phyloP scores from a whole-genome alignment of 2,329 filamentous ascomycete species.

The Bisporella sp. region DNA sequence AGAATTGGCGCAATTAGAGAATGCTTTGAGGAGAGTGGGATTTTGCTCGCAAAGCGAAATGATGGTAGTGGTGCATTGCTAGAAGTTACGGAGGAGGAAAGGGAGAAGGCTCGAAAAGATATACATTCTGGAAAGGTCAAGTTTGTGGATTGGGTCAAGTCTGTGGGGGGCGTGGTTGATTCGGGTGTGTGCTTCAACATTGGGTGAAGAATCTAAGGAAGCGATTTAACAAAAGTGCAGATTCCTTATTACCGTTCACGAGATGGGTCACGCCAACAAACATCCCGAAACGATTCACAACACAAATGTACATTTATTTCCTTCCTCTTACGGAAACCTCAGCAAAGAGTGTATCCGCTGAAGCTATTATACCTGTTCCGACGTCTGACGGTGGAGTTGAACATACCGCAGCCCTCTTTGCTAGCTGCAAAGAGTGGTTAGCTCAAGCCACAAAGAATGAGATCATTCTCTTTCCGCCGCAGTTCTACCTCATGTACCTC shows the following conservation, averaged over 20 bases:
- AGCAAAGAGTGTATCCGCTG: slow-evolving; percentile 11
- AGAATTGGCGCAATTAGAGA: slow-evolving; percentile 81
- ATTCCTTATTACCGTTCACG: slow-evolving; percentile 72
- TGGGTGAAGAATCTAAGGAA: not conserved
- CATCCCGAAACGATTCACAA: slow-evolving; percentile 73
- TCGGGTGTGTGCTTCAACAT: slow-evolving; percentile 40
- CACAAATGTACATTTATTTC: slow-evolving; percentile 95
- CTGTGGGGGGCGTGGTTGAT: slow-evolving; percentile 55
- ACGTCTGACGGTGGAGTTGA: slow-evolving; percentile 61
- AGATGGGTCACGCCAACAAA: slow-evolving; percentile 81
- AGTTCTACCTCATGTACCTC: slow-evolving; percentile 65
- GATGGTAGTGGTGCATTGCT: slow-evolving; percentile 48
- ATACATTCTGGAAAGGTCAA: slow-evolving; percentile 60
- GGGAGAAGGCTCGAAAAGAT: slow-evolving; percentile 57
- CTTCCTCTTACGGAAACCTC: slow-evolving; percentile 48
- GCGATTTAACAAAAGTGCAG: slow-evolving; percentile 28
- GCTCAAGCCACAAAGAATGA: slow-evolving; percentile 52
- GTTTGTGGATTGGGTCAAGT: slow-evolving; percentile 59
- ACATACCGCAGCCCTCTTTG: slow-evolving; percentile 71
- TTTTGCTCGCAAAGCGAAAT: slow-evolving; percentile 52
- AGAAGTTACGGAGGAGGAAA: slow-evolving; percentile 49
- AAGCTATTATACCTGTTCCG: slow-evolving; percentile 41
- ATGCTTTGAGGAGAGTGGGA: slow-evolving; percentile 92
- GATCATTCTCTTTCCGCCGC: slow-evolving; percentile 85
- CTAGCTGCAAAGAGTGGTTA: slow-evolving; percentile 64